These are phyloP conservation scores for Zasmidium angulare DNA, from an alignment of 2,329 filamentous ascomycete genomes.

Conservation along the genomic window DNA sequence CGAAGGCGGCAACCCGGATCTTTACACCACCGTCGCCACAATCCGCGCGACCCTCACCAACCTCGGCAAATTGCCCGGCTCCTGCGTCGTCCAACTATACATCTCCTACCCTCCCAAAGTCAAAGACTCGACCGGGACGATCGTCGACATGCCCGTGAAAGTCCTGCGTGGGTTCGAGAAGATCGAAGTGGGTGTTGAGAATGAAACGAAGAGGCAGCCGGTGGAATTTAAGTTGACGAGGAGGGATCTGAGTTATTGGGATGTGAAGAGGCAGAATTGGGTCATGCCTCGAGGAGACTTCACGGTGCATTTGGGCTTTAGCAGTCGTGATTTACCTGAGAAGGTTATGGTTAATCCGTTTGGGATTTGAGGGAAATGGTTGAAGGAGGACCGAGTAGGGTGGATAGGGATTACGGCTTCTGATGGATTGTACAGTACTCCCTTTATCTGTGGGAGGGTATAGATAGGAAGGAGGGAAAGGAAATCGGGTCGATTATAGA, in stretches of 20 bases:
- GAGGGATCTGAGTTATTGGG: slow-evolving; percentile 38
- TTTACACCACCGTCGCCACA: slow-evolving; percentile 58
- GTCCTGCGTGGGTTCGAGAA: slow-evolving; percentile 49
- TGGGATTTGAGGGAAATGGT: slow-evolving; percentile 1
- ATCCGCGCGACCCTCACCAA: slow-evolving; percentile 60
- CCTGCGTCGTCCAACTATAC: slow-evolving; percentile 60
- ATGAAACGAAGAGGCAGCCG: slow-evolving; percentile 15
- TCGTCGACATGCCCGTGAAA: slow-evolving; percentile 47
- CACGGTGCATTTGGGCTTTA: slow-evolving; percentile 31
- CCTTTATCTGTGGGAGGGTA: too few species aligned
- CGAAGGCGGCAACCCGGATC: slow-evolving; percentile 65
- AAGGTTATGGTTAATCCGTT: slow-evolving; percentile 15
- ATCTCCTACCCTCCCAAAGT: slow-evolving; percentile 42
- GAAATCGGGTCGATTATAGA: too few species aligned
- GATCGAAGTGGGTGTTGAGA: slow-evolving; percentile 30
- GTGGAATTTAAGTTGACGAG: slow-evolving; percentile 39
- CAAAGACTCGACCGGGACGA: slow-evolving; percentile 24
- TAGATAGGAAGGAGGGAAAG: too few species aligned
- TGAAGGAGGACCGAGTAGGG: not conserved
- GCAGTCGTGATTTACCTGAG: slow-evolving; percentile 22
- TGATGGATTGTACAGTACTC: not conserved
- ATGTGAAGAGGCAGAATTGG: slow-evolving; percentile 38
- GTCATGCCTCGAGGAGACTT: slow-evolving; percentile 36
- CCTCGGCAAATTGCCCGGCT: slow-evolving; percentile 56
- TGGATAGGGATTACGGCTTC: not conserved